Percentiles rank a stretch among this genome's conserved stretches.
Evolutionary conservation across 768 basidiomycete species (phyloP).

Genomic region (Lactarius sanguifluus): DNA sequence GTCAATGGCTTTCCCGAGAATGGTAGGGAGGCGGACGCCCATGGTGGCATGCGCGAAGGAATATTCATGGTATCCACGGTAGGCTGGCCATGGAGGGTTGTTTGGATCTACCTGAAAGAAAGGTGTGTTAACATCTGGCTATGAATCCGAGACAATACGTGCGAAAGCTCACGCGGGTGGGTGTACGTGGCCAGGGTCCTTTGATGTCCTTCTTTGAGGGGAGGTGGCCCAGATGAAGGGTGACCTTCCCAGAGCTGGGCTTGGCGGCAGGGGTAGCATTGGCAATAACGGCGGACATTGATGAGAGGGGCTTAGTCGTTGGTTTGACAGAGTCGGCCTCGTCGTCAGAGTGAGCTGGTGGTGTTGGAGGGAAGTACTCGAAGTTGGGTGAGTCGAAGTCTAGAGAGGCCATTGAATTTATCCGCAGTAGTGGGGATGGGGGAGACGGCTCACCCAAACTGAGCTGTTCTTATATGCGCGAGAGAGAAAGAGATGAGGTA

Average conservation of each 20-base stretch:
- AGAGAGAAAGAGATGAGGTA: not conserved
- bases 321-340: conserved; percentile 13
- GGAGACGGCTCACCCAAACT: conserved; percentile 8
- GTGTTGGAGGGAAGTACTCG: conserved; percentile 41
- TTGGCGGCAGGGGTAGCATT: conserved; percentile 31
- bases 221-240: conserved; percentile 71
- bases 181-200: conserved; percentile 71
- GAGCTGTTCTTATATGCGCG: conserved; percentile 12
- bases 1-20: conserved; percentile 93
- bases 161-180: conserved; percentile 54
- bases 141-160: not conserved
- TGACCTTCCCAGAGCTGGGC: conserved; percentile 45
- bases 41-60: conserved; percentile 91
- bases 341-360: conserved; percentile 34
- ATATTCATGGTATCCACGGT: conserved; percentile 77
- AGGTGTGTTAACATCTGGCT: not conserved
- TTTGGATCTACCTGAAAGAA: conserved; percentile 66
- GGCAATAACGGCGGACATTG: conserved; percentile 24
- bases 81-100: conserved; percentile 82
- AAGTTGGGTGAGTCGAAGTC: conserved; percentile 28
- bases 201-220: conserved; percentile 73
- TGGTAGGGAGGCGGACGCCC: conserved; percentile 94
- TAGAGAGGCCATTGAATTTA: conserved; percentile 24
- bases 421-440: conserved; percentile 3
- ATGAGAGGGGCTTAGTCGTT: conserved; percentile 11